phyloP scores from a whole-genome alignment of 164 flowering plant genomes.

The Protea cynaroides region DNA sequence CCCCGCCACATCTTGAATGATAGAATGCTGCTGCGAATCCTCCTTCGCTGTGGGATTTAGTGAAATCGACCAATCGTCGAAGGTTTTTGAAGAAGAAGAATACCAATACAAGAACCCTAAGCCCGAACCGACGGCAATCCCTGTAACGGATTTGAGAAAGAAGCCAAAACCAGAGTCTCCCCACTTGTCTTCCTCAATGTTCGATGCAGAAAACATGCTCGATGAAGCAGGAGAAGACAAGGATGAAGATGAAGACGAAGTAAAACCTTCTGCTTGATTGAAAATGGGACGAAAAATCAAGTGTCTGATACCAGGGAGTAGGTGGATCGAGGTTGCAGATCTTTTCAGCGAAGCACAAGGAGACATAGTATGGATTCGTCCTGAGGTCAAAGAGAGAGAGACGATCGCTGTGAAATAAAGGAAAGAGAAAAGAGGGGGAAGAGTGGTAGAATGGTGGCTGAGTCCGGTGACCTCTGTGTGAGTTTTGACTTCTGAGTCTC shows the following conservation, averaged over 20 bases:
- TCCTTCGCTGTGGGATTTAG: background rate
- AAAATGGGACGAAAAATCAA: slow-evolving; percentile 18
- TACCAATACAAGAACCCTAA: slow-evolving; percentile 23
- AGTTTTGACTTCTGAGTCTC: no score
- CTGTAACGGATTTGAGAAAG: slow-evolving; percentile 20
- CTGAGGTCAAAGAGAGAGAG: no score
- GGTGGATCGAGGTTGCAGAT: slow-evolving; percentile 21
- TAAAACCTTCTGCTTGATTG: slow-evolving; percentile 8
- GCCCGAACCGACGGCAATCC: slow-evolving; percentile 24
- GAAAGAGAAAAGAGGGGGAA: no score
- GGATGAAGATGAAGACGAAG: slow-evolving; percentile 12
- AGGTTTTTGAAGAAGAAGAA: slow-evolving; percentile 11
- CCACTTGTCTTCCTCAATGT: background rate
- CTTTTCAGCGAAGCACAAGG: slow-evolving; percentile 20
- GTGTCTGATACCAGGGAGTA: slow-evolving; percentile 19
- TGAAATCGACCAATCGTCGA: slow-evolving; percentile 8
- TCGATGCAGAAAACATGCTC: background rate
- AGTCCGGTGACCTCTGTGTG: no score
- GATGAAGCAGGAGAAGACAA: slow-evolving; percentile 6
- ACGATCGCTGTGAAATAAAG: no score
- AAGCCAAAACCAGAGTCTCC: slow-evolving; percentile 3
- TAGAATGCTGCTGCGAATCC: slow-evolving; percentile 2
- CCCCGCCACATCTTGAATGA: slow-evolving; percentile 1
- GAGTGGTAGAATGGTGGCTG: no score
- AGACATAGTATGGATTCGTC: slow-evolving; percentile 11